Base-by-base conservation (phyloP, 2,329 filamentous ascomycete genomes). In the Cercospora zeae-maydis region DNA sequence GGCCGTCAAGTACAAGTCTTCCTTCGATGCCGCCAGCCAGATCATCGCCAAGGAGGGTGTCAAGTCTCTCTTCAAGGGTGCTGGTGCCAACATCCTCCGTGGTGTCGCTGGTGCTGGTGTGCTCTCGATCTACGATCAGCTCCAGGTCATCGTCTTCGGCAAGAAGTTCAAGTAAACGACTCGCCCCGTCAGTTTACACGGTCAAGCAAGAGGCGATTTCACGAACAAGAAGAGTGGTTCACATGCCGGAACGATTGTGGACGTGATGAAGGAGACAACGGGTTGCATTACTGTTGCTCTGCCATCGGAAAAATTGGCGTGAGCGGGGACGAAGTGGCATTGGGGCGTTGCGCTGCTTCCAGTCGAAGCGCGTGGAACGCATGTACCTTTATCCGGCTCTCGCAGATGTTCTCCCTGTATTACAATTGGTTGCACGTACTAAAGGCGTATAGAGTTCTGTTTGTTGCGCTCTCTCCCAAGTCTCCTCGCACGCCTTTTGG, bases 91-190 rank as follows among this genome's bases (percentile, higher is more conserved):
- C 92, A 99, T 99, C 80, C 95, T 99, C 85, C 95, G 95, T 96
- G 96, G 95, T 97, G 95, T 99, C 79, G 95, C 95, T 79, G 96
- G 95, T 92, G 95, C 95, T 86, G 95, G 95, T 99, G 95, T 99
- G 80, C 88, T 99, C 81, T 99, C 95, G 82, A 97, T 99, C 92
- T 99, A 99, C 86, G 95, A 99, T 83, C 93, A 98, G 88, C 91
- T 91, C 82, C 95, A 99, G 90, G 88, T 99, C 81, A 83, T 99
- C 82, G 84, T 99, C 83, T 99, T 99, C 91, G 95, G 95, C 83
- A 98, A 99, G 93, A 91, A 92, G 86, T 99, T 93, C 93, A 96
- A 96, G 82, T 73, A 74, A 69, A 61, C 67, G 66, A 60, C 59
- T 72, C 69, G 66, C 66, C 62, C 69, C 61, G 31, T 36, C 55